Evolutionary conservation across 2,329 filamentous ascomycete species (phyloP).

Genomic region (Tolypocladium amazonense): DNA sequence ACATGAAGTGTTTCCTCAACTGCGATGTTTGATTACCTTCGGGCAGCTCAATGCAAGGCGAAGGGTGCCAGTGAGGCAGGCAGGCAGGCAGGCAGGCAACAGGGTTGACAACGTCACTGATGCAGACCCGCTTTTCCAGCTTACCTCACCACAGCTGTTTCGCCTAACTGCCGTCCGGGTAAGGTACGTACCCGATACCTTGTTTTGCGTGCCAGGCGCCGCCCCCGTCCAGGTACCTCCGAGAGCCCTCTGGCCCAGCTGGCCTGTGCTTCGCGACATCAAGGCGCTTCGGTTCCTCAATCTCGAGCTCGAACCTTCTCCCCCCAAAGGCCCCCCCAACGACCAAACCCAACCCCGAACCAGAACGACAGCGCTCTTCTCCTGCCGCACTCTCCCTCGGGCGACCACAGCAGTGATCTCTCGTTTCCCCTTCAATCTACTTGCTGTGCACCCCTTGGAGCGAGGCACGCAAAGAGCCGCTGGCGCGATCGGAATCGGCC

Average conservation of each 20-base stretch:
- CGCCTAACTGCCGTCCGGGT: neutral
- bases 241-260: constrained; percentile 2
- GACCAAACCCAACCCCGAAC: constrained; percentile 3
- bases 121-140: neutral
- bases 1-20: neutral
- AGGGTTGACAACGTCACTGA: constrained; percentile 12
- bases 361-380: neutral
- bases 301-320: constrained; percentile 22
- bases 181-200: constrained; percentile 11
- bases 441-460: neutral
- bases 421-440: neutral
- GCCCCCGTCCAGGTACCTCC: constrained; percentile 9
- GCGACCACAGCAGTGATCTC: constrained; percentile 1
- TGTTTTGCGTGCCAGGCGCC: neutral
- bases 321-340: constrained; percentile 11
- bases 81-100: constrained; percentile 5
- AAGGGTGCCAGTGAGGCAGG: neutral
- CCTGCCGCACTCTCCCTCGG: constrained; percentile 1
- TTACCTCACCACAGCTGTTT: constrained; percentile 1
- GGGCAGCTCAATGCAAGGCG: neutral
- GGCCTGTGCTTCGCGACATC: constrained; percentile 8
- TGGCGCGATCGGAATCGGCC: constrained; percentile 1
- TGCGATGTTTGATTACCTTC: neutral
- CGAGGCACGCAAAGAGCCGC: constrained; percentile 2
- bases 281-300: constrained; percentile 10